Base-by-base conservation (phyloP, 768 basidiomycete genomes). In the Neoboletus subvelutipes region DNA sequence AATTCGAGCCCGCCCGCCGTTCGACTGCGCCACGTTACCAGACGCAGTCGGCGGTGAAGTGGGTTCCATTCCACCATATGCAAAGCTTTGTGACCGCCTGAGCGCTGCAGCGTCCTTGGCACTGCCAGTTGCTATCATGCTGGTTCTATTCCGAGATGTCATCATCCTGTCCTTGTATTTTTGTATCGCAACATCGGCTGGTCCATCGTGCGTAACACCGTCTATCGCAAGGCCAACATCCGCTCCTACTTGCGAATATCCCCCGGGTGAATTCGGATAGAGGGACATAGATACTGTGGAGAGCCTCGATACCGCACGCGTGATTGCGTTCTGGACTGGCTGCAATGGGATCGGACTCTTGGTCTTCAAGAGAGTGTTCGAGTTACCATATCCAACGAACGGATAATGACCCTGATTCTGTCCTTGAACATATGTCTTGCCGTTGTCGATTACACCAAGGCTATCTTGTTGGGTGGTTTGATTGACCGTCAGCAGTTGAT, bases 1-100 rank as follows among this genome's bases (percentile, higher is more conserved):
- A 61, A 89, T 84, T 36, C 81, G 81, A 46, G 80, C 81, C 37
- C 88, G 83, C 39, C 87, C 84, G 54, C 80, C 82, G 47, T 64
- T 73, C 49, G 68, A 69, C 29, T 64, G 63, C 3, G 42, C 59
- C 40, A 56, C 54, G 48, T 66, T 64, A 1, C 42, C 65, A 69
- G 62, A 63, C 56, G 42, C 60, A 45, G 54, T 70, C 54, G 45
- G 54, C 26, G 83, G 82, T 10, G 83, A 83, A 4, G 68, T 63
- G 29, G 78, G 66, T 53, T 83, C 83, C 39, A 79, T 77, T 37
- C 80, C 82, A 55, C 80, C 82, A 56, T 88, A 86, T 4, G 84
- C 78, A 63, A 68, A 67, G 50, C 70, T 75, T 42, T 73, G 71
- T n/a, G 70, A 74, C 34, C 64, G 66, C 24, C 68, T 68, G 29